phyloP scores from a whole-genome alignment of 163 green algal species.

The Scenedesmus sp. region DNA sequence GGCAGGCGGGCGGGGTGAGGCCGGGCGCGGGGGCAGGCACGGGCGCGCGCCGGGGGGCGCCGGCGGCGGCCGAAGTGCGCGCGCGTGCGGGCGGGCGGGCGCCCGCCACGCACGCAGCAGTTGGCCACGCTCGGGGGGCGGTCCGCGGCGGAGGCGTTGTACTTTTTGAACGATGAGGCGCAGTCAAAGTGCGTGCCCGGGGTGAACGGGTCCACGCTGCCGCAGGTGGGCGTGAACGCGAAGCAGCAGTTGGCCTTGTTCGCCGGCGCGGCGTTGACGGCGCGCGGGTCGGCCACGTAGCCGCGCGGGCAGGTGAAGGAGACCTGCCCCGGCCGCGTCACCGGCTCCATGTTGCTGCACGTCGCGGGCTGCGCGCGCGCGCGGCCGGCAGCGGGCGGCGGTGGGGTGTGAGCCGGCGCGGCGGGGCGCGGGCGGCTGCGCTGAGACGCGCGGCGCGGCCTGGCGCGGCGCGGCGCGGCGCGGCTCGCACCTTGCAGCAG shows the following conservation, averaged over 20 bases:
- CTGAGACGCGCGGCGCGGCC: no score
- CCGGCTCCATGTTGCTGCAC: slow-evolving; percentile 7
- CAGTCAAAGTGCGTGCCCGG: slow-evolving; percentile 1
- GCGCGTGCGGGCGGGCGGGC: no score
- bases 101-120: slow-evolving; percentile 2
- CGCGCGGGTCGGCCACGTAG: not conserved
- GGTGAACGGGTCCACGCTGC: not conserved
- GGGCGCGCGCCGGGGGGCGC: no score
- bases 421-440: no score
- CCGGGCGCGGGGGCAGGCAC: no score
- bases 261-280: not conserved
- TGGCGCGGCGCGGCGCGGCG: not conserved
- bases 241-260: not conserved
- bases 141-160: not conserved
- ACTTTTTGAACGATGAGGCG: not conserved
- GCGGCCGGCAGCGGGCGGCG: no score
- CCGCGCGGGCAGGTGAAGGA: not conserved
- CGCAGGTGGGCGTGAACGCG: not conserved
- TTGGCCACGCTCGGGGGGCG: not conserved
- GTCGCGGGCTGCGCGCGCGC: not conserved
- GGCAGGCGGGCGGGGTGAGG: no score
- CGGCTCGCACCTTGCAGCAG: slow-evolving; percentile 16
- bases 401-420: no score
- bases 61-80: no score
- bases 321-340: not conserved